Evolutionary conservation across 345 rosid species (phyloP), one percentile per base, ranked within the genome.

Genomic region (Capsella bursapastoris): DNA sequence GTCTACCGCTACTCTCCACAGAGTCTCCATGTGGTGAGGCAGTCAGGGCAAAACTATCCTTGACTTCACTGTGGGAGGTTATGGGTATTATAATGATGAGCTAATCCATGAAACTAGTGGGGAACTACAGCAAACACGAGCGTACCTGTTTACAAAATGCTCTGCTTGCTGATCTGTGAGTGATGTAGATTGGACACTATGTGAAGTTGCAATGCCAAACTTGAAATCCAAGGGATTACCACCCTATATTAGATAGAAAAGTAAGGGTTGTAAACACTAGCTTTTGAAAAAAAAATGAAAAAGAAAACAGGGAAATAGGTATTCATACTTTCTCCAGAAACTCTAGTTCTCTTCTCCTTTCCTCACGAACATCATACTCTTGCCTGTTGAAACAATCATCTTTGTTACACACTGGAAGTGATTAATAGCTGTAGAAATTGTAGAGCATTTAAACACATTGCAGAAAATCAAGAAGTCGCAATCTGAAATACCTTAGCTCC

Each of bases 161-260:
- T 90, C 96, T 0, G 83, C 86, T 10, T 87, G 98, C 81, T 85
- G 89, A 84, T 92, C 91, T 34, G 86, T 81, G 70, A 88, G 84
- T 66, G 99, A 96, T 34, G 98, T 89, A 69, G 99, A 96, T 83
- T 96, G 99, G 82, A 90, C 86, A 78, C 97, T 90, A 69, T 80
- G 83, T 7, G 97, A 90, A 71, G 93, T 82, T 72, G 84, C 86
- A 80, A 82, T 82, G 66, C 85, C 88, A 81, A 87, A 89, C 84
- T 89, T 92, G 78, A 90, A 96, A 80, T 96, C 99, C 85, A 96
- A 84, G 58, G 99, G 99, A 86, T 96, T 88, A 72, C 99, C 99
- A 35, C 99, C 98, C 99, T 96, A 86, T 73, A 75, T 75, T 9
- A 79, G 78, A 35, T 57, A 72, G 50, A 57, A 69, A 37, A 68